phyloP scores from a whole-genome alignment of 2,329 filamentous ascomycete species.

The Hymenoscyphus infarciens region DNA sequence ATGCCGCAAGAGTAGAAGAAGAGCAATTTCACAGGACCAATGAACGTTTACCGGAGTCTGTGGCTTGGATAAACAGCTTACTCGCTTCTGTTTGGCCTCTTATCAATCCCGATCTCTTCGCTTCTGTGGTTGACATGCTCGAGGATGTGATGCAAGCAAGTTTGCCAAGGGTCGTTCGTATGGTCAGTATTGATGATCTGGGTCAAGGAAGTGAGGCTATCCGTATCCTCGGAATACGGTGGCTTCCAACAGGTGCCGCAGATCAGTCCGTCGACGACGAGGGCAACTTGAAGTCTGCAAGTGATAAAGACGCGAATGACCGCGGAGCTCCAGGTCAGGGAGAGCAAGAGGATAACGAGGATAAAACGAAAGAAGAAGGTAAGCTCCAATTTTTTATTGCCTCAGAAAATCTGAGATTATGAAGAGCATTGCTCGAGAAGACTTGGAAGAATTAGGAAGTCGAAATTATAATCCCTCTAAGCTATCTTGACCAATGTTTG shows the following conservation, averaged over 20 bases:
- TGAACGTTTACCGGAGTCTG: slow-evolving; percentile 41
- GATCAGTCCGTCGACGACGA: slow-evolving; percentile 56
- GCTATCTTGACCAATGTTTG: too few species aligned
- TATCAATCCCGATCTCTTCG: slow-evolving; percentile 72
- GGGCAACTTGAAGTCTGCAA: slow-evolving; percentile 47
- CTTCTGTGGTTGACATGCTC: slow-evolving; percentile 63
- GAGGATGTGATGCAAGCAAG: slow-evolving; percentile 81
- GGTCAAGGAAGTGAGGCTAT: slow-evolving; percentile 71
- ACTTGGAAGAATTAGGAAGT: too few species aligned
- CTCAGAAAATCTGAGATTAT: too few species aligned
- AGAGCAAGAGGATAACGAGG: slow-evolving; percentile 30
- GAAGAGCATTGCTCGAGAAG: too few species aligned
- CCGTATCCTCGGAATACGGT: slow-evolving; percentile 66
- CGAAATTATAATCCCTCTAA: too few species aligned
- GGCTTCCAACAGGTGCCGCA: slow-evolving; percentile 69
- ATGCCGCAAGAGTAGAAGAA: slow-evolving; percentile 53
- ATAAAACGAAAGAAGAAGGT: slow-evolving; percentile 36
- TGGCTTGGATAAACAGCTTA: slow-evolving; percentile 69
- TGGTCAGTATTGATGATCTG: slow-evolving; percentile 73
- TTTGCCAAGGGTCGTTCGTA: slow-evolving; percentile 63
- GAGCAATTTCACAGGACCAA: slow-evolving; percentile 37
- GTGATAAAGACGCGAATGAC: slow-evolving; percentile 46
- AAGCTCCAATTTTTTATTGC: slow-evolving; percentile 7
- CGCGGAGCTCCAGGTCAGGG: slow-evolving; percentile 43
- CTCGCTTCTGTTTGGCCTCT: slow-evolving; percentile 68